Percentiles rank a stretch among this genome's conserved stretches.
Conservation (phyloP, 1,284 basidiomycete species). For the Boletus semigastroideus region DNA sequence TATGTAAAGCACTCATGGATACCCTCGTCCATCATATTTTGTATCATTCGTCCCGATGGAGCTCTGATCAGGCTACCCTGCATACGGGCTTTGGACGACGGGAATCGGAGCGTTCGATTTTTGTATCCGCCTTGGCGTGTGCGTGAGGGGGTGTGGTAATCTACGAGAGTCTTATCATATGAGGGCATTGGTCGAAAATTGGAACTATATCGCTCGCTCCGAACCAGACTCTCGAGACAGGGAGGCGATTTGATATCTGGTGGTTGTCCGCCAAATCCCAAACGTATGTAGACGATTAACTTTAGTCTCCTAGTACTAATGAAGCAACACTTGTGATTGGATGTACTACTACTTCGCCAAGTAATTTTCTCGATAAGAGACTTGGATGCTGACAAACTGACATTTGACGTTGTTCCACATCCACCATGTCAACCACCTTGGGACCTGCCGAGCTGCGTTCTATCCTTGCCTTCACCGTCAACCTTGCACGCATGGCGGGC, state of each 20-base stretch:
- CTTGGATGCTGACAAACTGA: not conserved
- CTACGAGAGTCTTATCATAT: too few species aligned
- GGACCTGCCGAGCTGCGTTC: constrained; percentile 44
- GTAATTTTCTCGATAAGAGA: constrained; percentile 13
- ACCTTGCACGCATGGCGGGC: constrained; percentile 73
- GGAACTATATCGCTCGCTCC: too few species aligned
- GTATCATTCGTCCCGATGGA: constrained; percentile 58
- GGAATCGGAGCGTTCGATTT: constrained; percentile 89
- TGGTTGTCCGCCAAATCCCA: too few species aligned
- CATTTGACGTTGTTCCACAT: not conserved
- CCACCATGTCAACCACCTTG: constrained; percentile 25
- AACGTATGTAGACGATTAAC: too few species aligned
- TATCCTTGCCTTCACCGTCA: constrained; percentile 72
- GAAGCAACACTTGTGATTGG: too few species aligned
- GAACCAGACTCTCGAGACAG: too few species aligned
- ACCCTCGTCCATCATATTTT: not conserved
- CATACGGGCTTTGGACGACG: constrained; percentile 78
- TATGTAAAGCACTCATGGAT: constrained; percentile 84
- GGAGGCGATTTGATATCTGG: too few species aligned
- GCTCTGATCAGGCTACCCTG: constrained; percentile 74
- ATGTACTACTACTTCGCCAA: too few species aligned
- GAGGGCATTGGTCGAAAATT: too few species aligned
- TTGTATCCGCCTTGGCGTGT: too few species aligned
- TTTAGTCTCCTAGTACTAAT: too few species aligned
- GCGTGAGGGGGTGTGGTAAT: too few species aligned